Percentiles rank a stretch among this genome's conserved stretches.
phyloP scores from a whole-genome alignment of 192 early-diverging fungal species.

The Chytriomyces confervae region DNA sequence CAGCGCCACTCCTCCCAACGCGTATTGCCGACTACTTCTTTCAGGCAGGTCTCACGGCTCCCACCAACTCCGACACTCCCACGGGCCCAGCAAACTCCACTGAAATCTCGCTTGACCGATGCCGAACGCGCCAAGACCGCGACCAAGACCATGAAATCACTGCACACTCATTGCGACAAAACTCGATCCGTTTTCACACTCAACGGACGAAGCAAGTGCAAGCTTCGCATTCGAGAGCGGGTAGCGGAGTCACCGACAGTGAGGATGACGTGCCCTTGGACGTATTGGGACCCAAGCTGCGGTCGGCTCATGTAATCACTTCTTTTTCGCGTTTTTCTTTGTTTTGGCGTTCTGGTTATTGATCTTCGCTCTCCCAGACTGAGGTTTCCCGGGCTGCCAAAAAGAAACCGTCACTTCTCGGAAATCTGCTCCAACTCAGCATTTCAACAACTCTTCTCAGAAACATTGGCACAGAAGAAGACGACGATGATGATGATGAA shows the following conservation, averaged over 20 bases:
- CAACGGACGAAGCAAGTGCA: background rate
- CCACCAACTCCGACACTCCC: background rate
- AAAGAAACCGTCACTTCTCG: background rate
- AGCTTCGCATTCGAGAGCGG: background rate
- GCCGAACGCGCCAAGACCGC: background rate
- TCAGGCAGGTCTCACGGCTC: constrained; percentile 45
- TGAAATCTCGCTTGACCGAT: background rate
- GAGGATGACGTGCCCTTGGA: constrained; percentile 15
- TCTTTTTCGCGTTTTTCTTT: no score
- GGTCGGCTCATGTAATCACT: constrained; percentile 3
- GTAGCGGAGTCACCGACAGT: background rate
- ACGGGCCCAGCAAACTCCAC: background rate
- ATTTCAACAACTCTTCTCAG: background rate
- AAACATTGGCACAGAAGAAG: background rate
- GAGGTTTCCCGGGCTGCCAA: background rate
- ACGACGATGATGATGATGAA: background rate
- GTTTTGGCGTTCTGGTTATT: no score
- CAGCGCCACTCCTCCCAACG: constrained; percentile 12
- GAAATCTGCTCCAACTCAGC: background rate
- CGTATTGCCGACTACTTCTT: constrained; percentile 58
- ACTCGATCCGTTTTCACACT: background rate
- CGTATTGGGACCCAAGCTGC: constrained; percentile 12
- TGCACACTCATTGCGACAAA: background rate
- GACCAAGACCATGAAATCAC: background rate
- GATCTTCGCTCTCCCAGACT: background rate